Base-by-base conservation (phyloP, 768 basidiomycete genomes). In the Clavulina sp. region DNA sequence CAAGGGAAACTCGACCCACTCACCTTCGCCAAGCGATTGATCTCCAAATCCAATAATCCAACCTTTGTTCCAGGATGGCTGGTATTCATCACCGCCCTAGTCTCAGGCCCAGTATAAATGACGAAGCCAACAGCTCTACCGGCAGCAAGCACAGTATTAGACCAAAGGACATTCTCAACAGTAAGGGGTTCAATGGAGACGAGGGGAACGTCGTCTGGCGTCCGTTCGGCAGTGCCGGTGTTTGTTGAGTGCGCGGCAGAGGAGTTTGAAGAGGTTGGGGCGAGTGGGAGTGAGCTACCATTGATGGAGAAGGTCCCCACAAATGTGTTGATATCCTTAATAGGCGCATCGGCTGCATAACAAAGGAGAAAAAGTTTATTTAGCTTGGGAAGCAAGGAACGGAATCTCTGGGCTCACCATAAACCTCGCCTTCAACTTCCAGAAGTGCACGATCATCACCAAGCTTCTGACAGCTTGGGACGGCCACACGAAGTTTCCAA, bases 51-150 rank as follows among this genome's bases (percentile, higher is more conserved):
- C 51, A 97, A 63, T 44, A 92, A 61, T 2, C 95, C 95, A 43
- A 86, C 76, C 64, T 99, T 99, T 1, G 92, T 97, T 58, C 81
- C 82, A 0, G 95, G 92, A 65, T 93, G 89, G 58, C 86, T 91
- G 3, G 95, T 99, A 58, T 99, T 99, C 88, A 99, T 89, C 23
- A 96, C 93, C 1, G 95, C 95, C 51, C 95, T 72, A 4, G 93
- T 97, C 64, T 99, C 92, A 0, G 80, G 67, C 0, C 95, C 95
- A 2, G 95, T 97, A 63, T 96, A 99, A 2, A 95, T 73, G 21
- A 99, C 80, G 51, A 97, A 80, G 2, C 92, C 91, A 34, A 97
- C 75, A 0, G 87, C 91, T 23, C 81, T 81, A 1, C 93, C 95
- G 0, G 95, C 88, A 19, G 95, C 93, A 29, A 99, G 73, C 2